Evolutionary conservation across 169 alveolate genomes (phyloP).

Genomic region (Eimeria necatrix): DNA sequence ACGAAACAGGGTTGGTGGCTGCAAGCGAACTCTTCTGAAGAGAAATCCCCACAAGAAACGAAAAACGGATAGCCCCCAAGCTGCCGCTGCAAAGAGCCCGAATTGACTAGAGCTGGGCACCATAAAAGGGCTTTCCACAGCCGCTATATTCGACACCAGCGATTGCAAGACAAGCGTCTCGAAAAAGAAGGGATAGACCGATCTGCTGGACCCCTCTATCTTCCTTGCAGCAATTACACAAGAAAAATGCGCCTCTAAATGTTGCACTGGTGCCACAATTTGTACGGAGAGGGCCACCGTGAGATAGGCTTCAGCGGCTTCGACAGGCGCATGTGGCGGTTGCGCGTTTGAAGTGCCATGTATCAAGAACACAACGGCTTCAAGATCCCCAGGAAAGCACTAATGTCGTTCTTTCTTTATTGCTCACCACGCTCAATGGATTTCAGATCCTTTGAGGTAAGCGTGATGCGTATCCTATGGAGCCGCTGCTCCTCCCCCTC

Average conservation of each 20-base stretch:
- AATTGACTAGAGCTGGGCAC: neutral
- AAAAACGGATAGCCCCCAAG: neutral
- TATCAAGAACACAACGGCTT: too few species aligned
- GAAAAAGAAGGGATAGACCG: too few species aligned
- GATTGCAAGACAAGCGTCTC: neutral
- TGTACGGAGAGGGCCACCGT: too few species aligned
- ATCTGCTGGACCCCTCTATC: too few species aligned
- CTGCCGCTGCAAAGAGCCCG: neutral
- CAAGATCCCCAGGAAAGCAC: too few species aligned
- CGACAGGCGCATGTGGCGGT: too few species aligned
- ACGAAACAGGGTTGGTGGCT: neutral
- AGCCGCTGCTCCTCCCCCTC: slow-evolving; percentile 93
- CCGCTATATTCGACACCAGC: neutral
- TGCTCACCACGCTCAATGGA: slow-evolving; percentile 93
- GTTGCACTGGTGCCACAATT: too few species aligned
- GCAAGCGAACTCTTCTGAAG: neutral
- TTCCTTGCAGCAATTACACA: too few species aligned
- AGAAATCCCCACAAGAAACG: neutral
- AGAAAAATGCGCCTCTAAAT: too few species aligned
- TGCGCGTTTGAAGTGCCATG: too few species aligned
- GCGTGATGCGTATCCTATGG: slow-evolving; percentile 95
- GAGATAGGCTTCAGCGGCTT: too few species aligned
- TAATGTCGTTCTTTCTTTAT: too few species aligned
- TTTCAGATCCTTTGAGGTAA: slow-evolving; percentile 94
- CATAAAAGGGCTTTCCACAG: neutral